These are phyloP conservation scores for Candida morakotiae DNA, from an alignment of 805 yeast species.

Conservation along the genomic window DNA sequence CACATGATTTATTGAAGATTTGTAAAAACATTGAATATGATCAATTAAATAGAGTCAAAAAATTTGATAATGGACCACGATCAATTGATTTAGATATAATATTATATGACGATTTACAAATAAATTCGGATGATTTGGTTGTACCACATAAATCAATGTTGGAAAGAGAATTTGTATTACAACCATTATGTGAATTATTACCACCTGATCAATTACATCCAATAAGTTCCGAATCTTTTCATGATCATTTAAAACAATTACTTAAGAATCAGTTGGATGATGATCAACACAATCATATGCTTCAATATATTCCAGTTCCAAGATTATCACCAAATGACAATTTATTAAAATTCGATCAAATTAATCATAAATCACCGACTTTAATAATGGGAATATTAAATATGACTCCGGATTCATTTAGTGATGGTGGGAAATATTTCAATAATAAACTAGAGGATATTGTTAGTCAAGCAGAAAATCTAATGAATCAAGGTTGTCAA, in stretches of 20 bases:
- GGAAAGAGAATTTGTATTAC: slow-evolving; percentile 85
- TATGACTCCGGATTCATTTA: slow-evolving; percentile 91
- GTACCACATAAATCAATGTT: slow-evolving; percentile 88
- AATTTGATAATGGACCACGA: slow-evolving; percentile 88
- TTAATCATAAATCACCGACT: slow-evolving; percentile 46
- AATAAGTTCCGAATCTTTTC: slow-evolving; percentile 77
- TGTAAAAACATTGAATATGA: slow-evolving; percentile 79
- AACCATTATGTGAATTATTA: slow-evolving; percentile 80
- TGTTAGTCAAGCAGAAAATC: slow-evolving; percentile 40
- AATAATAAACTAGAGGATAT: slow-evolving; percentile 31
- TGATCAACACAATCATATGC: slow-evolving; percentile 44
- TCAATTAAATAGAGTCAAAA: slow-evolving; percentile 64
- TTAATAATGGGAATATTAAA: slow-evolving; percentile 84
- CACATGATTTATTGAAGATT: slow-evolving; percentile 56
- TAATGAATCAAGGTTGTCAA: slow-evolving; percentile 59
- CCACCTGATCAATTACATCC: slow-evolving; percentile 72
- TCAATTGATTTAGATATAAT: slow-evolving; percentile 85
- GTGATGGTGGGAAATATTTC: slow-evolving; percentile 70
- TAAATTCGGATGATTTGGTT: slow-evolving; percentile 56
- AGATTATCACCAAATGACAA: slow-evolving; percentile 9
- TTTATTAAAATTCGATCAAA: slow-evolving; percentile 40
- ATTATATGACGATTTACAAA: slow-evolving; percentile 56
- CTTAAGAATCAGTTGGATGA: slow-evolving; percentile 27
- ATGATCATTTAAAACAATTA: slow-evolving; percentile 59
- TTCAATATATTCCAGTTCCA: slow-evolving; percentile 48